These are phyloP conservation scores for Fonsecaea nubica DNA, from an alignment of 2,329 filamentous ascomycete species.

Conservation along the genomic window DNA sequence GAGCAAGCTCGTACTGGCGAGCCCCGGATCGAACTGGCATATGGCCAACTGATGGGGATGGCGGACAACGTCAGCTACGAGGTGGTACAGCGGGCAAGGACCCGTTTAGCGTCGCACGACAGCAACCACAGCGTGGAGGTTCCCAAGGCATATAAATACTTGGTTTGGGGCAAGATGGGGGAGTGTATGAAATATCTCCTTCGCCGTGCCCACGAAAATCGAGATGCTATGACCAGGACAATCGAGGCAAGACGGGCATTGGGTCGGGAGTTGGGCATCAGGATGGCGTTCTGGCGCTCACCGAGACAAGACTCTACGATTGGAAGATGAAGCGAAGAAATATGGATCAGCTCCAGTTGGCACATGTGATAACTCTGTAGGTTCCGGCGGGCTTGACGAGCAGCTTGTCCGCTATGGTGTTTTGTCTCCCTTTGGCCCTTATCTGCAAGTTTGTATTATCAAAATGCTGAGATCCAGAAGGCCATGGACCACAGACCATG, in stretches of 20 bases:
- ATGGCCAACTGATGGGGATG: constrained; percentile 67
- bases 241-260: constrained; percentile 59
- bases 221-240: constrained; percentile 65
- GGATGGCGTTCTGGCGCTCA: constrained; percentile 38
- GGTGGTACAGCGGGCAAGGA: constrained; percentile 55
- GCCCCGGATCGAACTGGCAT: constrained; percentile 57
- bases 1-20: constrained; percentile 51
- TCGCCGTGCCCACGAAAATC: constrained; percentile 65
- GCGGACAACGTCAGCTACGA: constrained; percentile 65
- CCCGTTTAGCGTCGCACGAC: constrained; percentile 48
- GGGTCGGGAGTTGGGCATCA: constrained; percentile 56
- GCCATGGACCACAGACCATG: constrained; percentile 5
- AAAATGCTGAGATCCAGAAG: constrained; percentile 6
- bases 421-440: neutral
- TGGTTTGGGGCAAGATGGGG: constrained; percentile 62
- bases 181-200: constrained; percentile 82
- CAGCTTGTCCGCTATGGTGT: neutral
- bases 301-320: constrained; percentile 13
- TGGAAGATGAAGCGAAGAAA: constrained; percentile 13
- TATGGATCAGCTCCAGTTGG: neutral
- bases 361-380: constrained; percentile 9
- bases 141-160: constrained; percentile 62
- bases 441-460: constrained; percentile 15
- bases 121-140: constrained; percentile 43
- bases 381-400: constrained; percentile 8